A percentile compares a stretch with the other conserved stretches of the same genome.
Conservation (phyloP, 2,329 filamentous ascomycete species). For the Beauveria pseudobassiana region DNA sequence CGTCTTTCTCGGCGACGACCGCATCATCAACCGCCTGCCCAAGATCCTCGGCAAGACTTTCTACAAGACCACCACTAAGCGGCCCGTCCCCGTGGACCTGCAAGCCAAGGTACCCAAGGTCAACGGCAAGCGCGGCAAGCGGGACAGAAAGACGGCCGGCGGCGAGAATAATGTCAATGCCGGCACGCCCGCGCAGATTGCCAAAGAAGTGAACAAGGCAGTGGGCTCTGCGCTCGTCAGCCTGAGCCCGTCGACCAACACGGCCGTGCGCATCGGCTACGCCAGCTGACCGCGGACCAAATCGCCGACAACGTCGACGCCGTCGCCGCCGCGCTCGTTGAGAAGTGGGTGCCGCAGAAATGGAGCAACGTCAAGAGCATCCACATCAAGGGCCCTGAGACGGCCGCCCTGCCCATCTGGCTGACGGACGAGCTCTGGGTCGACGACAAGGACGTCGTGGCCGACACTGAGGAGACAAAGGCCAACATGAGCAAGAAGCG, state of each 20-base stretch:
- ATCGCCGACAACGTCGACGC: slow-evolving; percentile 73
- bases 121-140: slow-evolving; percentile 50
- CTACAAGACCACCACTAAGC: slow-evolving; percentile 75
- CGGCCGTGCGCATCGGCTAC: slow-evolving; percentile 71
- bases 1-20: slow-evolving; percentile 86
- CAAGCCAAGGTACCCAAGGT: slow-evolving; percentile 53
- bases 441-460: slow-evolving; percentile 65
- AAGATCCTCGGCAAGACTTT: slow-evolving; percentile 83
- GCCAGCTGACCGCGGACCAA: slow-evolving; percentile 67
- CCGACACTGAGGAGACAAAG: slow-evolving; percentile 49
- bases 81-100: slow-evolving; percentile 76
- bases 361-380: slow-evolving; percentile 81
- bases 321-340: slow-evolving; percentile 61
- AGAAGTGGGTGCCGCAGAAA: slow-evolving; percentile 75
- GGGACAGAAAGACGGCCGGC: slow-evolving; percentile 41
- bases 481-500: slow-evolving; percentile 60
- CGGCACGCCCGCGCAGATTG: slow-evolving; percentile 58
- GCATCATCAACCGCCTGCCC: slow-evolving; percentile 69
- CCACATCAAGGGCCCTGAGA: slow-evolving; percentile 86
- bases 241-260: slow-evolving; percentile 70
- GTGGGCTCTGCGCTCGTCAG: slow-evolving; percentile 72
- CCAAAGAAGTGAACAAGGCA: slow-evolving; percentile 73
- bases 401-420: slow-evolving; percentile 89
- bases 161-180: slow-evolving; percentile 33
- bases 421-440: slow-evolving; percentile 86